A percentile compares a stretch with the other conserved stretches of the same genome.
phyloP scores from a whole-genome alignment of 208 protist species.

The Herpetomonas tarakana region DNA sequence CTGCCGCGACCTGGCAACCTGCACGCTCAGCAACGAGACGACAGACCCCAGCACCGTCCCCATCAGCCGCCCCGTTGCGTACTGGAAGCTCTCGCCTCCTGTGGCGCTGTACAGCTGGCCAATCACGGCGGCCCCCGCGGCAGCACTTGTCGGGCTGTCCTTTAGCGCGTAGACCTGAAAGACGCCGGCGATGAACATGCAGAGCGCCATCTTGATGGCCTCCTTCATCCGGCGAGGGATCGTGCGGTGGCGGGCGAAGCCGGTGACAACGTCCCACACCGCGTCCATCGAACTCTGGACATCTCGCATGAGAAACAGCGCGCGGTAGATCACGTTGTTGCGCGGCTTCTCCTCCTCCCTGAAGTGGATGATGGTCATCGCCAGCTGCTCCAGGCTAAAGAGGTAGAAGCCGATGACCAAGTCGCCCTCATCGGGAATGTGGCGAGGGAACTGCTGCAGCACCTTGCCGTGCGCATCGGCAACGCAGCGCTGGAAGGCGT shows the following conservation, averaged over 20 bases:
- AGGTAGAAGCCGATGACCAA: slow-evolving; percentile 82
- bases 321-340: slow-evolving; percentile 53
- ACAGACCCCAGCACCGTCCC: slow-evolving; percentile 82
- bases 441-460: slow-evolving; percentile 73
- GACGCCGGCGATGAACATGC: slow-evolving; percentile 64
- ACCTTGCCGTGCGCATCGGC: slow-evolving; percentile 58
- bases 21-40: slow-evolving; percentile 54
- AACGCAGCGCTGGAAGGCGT: slow-evolving; percentile 8
- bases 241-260: slow-evolving; percentile 39
- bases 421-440: slow-evolving; percentile 74
- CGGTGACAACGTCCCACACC: slow-evolving; percentile 31
- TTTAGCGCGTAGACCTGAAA: slow-evolving; percentile 79
- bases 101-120: slow-evolving; percentile 76
- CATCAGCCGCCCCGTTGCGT: slow-evolving; percentile 67
- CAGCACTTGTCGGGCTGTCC: slow-evolving; percentile 47
- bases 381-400: slow-evolving; percentile 77
- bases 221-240: slow-evolving; percentile 83
- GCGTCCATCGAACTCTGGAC: slow-evolving; percentile 49
- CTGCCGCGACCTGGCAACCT: slow-evolving; percentile 45
- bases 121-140: slow-evolving; percentile 76
- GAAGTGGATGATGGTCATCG: slow-evolving; percentile 55
- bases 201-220: slow-evolving; percentile 77
- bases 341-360: slow-evolving; percentile 28
- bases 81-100: slow-evolving; percentile 80
- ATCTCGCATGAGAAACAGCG: slow-evolving; percentile 49